Conservation (phyloP, 2,329 filamentous ascomycete genomes). For the Ophiocordyceps camponoti-leonardi region DNA sequence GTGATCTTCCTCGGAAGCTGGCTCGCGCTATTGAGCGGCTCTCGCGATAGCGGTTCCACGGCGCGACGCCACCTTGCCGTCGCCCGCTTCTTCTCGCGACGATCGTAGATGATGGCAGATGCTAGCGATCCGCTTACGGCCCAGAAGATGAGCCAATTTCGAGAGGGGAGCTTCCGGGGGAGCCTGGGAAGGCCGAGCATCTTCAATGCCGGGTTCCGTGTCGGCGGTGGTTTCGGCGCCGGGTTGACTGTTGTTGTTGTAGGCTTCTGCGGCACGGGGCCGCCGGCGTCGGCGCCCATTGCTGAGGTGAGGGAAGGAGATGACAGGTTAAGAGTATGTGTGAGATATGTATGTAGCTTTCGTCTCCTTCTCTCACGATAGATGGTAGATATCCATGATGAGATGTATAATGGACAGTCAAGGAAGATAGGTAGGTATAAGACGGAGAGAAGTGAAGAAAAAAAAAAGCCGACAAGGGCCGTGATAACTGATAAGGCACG, state of each 20-base stretch:
- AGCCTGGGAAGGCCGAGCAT: conserved; percentile 78
- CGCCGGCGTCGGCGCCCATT: not conserved
- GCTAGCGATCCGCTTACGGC: conserved; percentile 61
- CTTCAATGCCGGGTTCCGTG: conserved; percentile 51
- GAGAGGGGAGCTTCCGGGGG: conserved; percentile 70
- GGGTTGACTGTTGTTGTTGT: conserved; percentile 3
- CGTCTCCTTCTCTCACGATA: not conserved
- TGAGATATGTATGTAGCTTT: no score
- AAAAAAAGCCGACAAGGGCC: not conserved
- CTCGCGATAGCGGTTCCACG: conserved; percentile 68
- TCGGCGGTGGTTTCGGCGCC: conserved; percentile 15
- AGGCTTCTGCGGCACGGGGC: not conserved
- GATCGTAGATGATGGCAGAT: conserved; percentile 76
- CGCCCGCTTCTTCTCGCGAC: conserved; percentile 69
- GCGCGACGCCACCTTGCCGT: conserved; percentile 75
- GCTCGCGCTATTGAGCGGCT: conserved; percentile 50
- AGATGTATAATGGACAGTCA: no score
- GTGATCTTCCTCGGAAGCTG: conserved; percentile 71
- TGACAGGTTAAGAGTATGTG: not conserved
- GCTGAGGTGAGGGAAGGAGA: not conserved
- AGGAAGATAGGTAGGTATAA: no score
- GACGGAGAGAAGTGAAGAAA: not conserved
- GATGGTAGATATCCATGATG: no score
- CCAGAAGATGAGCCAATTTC: conserved; percentile 97
- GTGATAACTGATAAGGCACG: not conserved